Evolutionary conservation across 495 filamentous ascomycete species (phyloP), one percentile per base, ranked within the genome.

Genomic region (Hypoxylon fragiforme): DNA sequence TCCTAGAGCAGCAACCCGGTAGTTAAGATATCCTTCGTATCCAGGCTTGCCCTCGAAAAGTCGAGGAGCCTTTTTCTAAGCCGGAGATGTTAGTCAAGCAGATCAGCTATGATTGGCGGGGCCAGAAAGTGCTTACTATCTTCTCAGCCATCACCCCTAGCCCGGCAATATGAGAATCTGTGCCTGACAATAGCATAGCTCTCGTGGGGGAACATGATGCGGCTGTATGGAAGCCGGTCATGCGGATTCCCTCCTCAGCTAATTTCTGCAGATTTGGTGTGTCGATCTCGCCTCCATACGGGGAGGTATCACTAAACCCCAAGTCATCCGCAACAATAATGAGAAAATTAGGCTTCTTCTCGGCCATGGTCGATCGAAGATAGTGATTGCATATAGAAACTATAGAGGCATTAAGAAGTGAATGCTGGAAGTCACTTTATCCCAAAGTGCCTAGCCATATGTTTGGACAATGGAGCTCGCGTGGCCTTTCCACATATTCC

Each of bases 21-120:
- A 77, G 44, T 85, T 85, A 30, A 85, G 71, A 44, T 83, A 85
- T 16, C 81, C 81, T 65, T 85, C 82, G 55, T 85, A 84, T 0
- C 82, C 81, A 7, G 81, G 82, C 74, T 79, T 82, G 16, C 54
- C 66, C 20, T 64, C 46, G 15, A 59, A 68, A n/a, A 61, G 61
- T 51, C 60, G 42, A 50, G 66, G 26, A 52, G 69, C 45, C 62
- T 70, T 57, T 48, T 57, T 60, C 50, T 66, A 38, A 18, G 44
- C 37, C 13, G 40, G 41, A 9, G 22, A 13, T 43, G 30, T 60
- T 44, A 56, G 43, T 52, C 15, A 28, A 7, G 24, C 7, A 18
- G 24, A 3, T 2, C 3, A 28, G 21, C 8, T 15, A 36, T 19
- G 57, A 32, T 18, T 26, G 42, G 31, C 42, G 46, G 0, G 56